Evolutionary conservation across 2,329 filamentous ascomycete genomes (phyloP).

Genomic region (Rhinocladiella similis): DNA sequence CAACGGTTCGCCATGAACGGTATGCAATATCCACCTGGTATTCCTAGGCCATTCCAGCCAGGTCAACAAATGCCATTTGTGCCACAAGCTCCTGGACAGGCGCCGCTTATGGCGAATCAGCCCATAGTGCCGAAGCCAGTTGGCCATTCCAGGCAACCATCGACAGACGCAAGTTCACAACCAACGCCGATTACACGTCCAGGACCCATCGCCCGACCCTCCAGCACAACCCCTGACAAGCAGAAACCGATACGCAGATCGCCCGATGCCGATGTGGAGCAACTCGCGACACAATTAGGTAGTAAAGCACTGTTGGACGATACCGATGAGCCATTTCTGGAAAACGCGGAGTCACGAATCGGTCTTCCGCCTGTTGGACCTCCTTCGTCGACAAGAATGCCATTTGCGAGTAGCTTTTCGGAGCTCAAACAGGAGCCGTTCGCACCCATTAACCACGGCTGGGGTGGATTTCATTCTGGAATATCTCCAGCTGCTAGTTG

Average conservation of each 20-base stretch:
- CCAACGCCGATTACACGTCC: conserved; percentile 78
- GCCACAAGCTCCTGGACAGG: conserved; percentile 40
- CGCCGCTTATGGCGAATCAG: conserved; percentile 36
- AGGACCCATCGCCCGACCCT: conserved; percentile 82
- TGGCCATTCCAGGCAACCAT: conserved; percentile 74
- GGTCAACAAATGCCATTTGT: conserved; percentile 51
- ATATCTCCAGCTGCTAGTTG: conserved; percentile 16
- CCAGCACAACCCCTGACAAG: conserved; percentile 64
- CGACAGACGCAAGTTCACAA: conserved; percentile 63
- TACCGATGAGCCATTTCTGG: conserved; percentile 65
- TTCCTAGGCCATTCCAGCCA: conserved; percentile 61
- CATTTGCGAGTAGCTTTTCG: conserved; percentile 30
- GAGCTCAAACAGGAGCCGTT: conserved; percentile 28
- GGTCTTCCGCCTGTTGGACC: conserved; percentile 47
- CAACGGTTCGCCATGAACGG: conserved; percentile 56
- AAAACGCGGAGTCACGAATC: conserved; percentile 38
- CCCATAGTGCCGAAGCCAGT: conserved; percentile 43
- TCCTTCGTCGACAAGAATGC: conserved; percentile 53
- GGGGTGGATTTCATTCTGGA: conserved; percentile 26
- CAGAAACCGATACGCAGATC: conserved; percentile 42
- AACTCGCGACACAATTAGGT: conserved; percentile 76
- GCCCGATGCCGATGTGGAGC: conserved; percentile 63
- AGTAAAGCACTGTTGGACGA: conserved; percentile 83
- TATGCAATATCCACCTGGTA: conserved; percentile 58
- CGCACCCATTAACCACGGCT: conserved; percentile 20